phyloP scores from a whole-genome alignment of 2,329 filamentous ascomycete genomes.

The Trichoderma sp. region DNA sequence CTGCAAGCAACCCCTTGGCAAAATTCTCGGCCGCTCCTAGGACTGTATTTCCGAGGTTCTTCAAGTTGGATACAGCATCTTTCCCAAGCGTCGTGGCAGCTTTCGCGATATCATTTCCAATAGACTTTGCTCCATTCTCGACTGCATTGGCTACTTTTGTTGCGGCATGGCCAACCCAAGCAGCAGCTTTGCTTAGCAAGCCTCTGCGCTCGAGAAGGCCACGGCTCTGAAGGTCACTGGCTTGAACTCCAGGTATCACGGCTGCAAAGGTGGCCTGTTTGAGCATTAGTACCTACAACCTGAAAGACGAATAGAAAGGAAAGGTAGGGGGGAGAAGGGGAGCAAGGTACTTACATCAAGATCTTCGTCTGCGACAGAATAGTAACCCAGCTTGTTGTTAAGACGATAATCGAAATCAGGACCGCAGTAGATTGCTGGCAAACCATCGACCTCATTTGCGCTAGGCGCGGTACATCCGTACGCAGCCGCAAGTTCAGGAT shows the following conservation, averaged over 20 bases:
- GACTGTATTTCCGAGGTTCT: background rate
- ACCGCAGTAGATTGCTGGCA: conserved; percentile 1
- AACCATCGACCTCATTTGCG: background rate
- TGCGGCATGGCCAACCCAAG: background rate
- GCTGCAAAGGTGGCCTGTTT: background rate
- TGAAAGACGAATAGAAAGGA: background rate
- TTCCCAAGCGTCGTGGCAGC: background rate
- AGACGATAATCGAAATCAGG: background rate
- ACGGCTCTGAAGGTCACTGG: background rate
- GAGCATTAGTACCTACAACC: background rate
- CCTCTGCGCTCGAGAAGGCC: background rate
- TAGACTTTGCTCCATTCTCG: background rate
- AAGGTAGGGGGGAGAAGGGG: background rate
- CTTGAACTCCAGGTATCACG: background rate
- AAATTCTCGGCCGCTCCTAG: background rate
- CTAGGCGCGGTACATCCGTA: background rate
- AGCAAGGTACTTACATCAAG: background rate
- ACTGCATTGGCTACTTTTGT: background rate
- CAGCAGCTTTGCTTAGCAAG: background rate
- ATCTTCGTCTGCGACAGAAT: background rate
- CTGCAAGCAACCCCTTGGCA: background rate
- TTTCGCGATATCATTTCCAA: background rate
- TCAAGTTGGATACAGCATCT: background rate
- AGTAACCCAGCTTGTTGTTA: background rate
- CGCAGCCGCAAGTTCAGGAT: background rate